Percentiles rank a stretch among this genome's conserved stretches.
These are phyloP conservation scores for Hysterium pulicare DNA, from an alignment of 2,329 filamentous ascomycete species.

Conservation along the genomic window DNA sequence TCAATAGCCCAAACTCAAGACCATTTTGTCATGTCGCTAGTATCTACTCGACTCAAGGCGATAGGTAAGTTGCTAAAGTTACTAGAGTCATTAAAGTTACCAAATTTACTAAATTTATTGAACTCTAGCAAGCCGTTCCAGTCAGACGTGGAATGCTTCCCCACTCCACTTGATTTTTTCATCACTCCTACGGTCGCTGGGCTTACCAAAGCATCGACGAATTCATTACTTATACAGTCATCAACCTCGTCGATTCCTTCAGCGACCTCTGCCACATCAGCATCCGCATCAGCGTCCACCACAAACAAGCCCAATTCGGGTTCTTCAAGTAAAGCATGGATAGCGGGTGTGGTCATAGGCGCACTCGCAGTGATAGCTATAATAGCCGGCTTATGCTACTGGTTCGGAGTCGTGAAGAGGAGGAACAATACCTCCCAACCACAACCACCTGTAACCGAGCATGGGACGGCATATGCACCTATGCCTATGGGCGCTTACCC, in stretches of 20 bases:
- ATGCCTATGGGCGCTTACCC: not conserved
- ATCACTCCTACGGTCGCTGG: not conserved
- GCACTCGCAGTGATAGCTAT: not conserved
- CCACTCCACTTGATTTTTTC: not conserved
- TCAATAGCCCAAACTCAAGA: too few relatives aligned
- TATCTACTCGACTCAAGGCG: not conserved
- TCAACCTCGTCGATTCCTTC: not conserved
- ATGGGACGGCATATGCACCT: not conserved
- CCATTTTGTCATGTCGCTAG: not conserved
- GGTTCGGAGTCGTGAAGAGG: not conserved
- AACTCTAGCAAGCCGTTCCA: not conserved
- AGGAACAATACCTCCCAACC: not conserved
- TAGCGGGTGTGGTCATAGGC: not conserved
- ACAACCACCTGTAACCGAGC: not conserved
- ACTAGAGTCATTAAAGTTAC: too few relatives aligned
- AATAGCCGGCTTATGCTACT: not conserved
- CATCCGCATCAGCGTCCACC: slow-evolving; percentile 6
- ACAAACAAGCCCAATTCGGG: too few relatives aligned
- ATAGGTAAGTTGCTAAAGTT: too few relatives aligned
- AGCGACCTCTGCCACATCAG: not conserved
- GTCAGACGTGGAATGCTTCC: not conserved
- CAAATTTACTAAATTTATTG: too few relatives aligned
- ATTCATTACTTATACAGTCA: not conserved
- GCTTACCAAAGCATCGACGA: not conserved
- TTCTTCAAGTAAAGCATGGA: not conserved